Evolutionary conservation across 2,329 filamentous ascomycete genomes (phyloP), one percentile per base, ranked within the genome.

Genomic region (Pyrenochaeta sp.): DNA sequence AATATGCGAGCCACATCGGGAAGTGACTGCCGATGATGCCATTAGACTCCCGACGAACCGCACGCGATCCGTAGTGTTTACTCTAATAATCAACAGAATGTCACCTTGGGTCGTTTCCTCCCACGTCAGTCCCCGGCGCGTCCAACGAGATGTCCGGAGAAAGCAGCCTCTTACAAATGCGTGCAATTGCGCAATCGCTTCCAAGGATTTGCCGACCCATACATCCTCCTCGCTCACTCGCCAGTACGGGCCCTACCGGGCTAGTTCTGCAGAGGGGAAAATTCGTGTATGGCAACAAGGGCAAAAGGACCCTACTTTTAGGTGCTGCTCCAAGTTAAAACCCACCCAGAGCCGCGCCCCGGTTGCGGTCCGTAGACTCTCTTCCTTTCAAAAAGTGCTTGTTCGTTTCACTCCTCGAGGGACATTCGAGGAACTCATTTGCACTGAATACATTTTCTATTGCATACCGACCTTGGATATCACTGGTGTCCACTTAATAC

Each of bases 141-240:
- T 26, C 36, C 30, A 34, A 36, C 30, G 42, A 45, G n/a, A 41
- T 19, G 31, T 30, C 17, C 43, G 35, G 35, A 44, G 23, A 34
- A 32, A 32, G 39, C 37, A 22, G 43, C 41, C 48, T 50, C 35
- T 53, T 44, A 54, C 44, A 58, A 61, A 58, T 61, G 53, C 65
- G 66, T 66, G 65, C 63, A 58, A 70, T 70, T 63, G 65, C 67
- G 67, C 66, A 65, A 69, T 69, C 64, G 63, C 50, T 45, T 54
- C 63, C 62, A 64, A 68, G 57, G 53, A 61, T 61, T 54, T 55
- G 55, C 58, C 60, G 65, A 56, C 44, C 58, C 59, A 60, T 56
- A 60, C 58, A 58, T 34, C 29, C 36, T 43, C 52, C 42, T 46
- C 55, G 53, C 47, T 34, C 43, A 24, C 29, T 44, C 47, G 43